Percentiles rank a stretch among this genome's conserved stretches.
phyloP scores from a whole-genome alignment of 192 early-diverging fungal species.

The Glomus cerebriforme region DNA sequence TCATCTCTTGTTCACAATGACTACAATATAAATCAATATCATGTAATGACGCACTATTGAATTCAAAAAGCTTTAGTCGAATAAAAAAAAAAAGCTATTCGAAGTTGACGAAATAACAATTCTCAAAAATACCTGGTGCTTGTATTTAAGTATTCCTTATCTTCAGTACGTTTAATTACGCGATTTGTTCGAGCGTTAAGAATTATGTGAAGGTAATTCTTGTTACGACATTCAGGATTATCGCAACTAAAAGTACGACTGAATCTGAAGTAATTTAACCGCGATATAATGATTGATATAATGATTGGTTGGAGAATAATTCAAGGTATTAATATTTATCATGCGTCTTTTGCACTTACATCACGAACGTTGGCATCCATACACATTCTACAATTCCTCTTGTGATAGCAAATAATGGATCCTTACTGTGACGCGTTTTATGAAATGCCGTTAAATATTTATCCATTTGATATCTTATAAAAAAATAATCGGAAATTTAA shows the following conservation, averaged over 20 bases:
- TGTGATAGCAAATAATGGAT: neutral
- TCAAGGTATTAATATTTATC: neutral
- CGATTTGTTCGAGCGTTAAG: constrained; percentile 30
- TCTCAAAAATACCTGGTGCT: constrained; percentile 30
- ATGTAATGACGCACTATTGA: constrained; percentile 34
- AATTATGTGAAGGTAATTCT: constrained; percentile 38
- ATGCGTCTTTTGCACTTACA: neutral
- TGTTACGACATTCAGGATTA: constrained; percentile 38
- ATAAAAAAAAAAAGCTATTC: neutral
- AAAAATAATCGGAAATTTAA: neutral
- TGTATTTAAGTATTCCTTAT: constrained; percentile 41
- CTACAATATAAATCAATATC: constrained; percentile 38
- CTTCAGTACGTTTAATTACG: constrained; percentile 40
- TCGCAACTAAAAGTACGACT: constrained; percentile 38
- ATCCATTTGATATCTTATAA: neutral
- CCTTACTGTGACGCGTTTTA: neutral
- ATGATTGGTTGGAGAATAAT: neutral
- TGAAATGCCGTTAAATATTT: neutral
- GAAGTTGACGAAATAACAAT: neutral
- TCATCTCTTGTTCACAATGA: constrained; percentile 37
- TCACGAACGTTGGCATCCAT: neutral
- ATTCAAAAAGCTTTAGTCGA: neutral
- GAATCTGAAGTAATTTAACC: constrained; percentile 28
- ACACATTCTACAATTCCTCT: constrained; percentile 4
- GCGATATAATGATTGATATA: neutral